Percentiles rank a stretch among this genome's conserved stretches.
Evolutionary conservation across 768 basidiomycete species (phyloP).

Genomic region (Mycena pura): DNA sequence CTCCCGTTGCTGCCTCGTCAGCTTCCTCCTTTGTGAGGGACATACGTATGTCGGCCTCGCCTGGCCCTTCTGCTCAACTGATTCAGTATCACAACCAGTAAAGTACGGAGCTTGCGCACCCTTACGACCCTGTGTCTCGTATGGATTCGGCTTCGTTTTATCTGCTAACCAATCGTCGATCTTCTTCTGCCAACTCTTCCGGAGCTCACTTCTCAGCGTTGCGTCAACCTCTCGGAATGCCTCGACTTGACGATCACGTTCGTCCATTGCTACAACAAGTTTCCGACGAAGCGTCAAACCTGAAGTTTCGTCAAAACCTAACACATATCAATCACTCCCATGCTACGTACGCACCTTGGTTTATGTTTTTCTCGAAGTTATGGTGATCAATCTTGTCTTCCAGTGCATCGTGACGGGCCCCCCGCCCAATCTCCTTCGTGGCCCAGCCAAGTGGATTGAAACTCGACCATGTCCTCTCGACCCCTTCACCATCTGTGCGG

Average conservation of each 20-base stretch:
- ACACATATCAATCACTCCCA: no score
- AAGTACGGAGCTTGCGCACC: not conserved
- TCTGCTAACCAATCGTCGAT: constrained; percentile 3
- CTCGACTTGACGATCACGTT: not conserved
- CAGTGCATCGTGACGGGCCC: constrained; percentile 29
- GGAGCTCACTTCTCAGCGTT: not conserved
- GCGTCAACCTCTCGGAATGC: not conserved
- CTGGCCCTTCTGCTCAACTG: not conserved
- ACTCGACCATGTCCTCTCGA: constrained; percentile 35
- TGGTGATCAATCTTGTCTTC: constrained; percentile 32
- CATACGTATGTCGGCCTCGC: not conserved
- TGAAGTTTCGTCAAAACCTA: not conserved
- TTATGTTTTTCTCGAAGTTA: constrained; percentile 16
- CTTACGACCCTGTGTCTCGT: not conserved
- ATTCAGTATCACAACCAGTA: not conserved
- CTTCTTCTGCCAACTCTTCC: not conserved
- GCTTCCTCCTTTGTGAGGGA: not conserved
- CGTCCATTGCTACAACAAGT: not conserved
- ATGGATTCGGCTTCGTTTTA: not conserved
- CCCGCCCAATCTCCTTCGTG: constrained; percentile 38
- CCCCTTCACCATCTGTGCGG: not conserved
- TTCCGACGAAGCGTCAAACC: not conserved
- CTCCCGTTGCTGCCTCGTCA: not conserved
- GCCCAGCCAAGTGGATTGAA: constrained; percentile 29
- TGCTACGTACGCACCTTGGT: no score